These are phyloP conservation scores for Physcia stellaris DNA, from an alignment of 495 filamentous ascomycete genomes.

Conservation along the genomic window DNA sequence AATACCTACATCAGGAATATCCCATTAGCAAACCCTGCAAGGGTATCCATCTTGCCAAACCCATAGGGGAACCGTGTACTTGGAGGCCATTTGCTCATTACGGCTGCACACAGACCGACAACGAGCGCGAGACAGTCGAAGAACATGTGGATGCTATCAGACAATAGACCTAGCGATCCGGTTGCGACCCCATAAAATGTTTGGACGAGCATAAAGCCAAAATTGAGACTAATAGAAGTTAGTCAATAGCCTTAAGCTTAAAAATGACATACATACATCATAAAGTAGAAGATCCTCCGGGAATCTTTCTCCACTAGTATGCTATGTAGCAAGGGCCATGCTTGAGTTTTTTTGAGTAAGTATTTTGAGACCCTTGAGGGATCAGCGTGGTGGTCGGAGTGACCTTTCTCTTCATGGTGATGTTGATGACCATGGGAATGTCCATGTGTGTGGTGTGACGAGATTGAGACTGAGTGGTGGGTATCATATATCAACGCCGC, in stretches of 20 bases:
- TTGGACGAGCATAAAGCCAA: constrained; percentile 89
- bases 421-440: constrained; percentile 29
- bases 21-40: constrained; percentile 94
- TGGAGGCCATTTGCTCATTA: constrained; percentile 95
- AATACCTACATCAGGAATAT: constrained; percentile 75
- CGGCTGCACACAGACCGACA: constrained; percentile 84
- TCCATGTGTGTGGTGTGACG: constrained; percentile 21
- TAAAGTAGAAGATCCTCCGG: constrained; percentile 93
- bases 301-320: constrained; percentile 89
- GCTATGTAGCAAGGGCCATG: constrained; percentile 65
- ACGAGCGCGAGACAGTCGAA: constrained; percentile 92
- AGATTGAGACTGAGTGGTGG: constrained; percentile 6
- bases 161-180: constrained; percentile 84
- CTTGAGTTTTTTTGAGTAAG: constrained; percentile 47
- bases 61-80: constrained; percentile 83
- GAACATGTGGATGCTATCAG: constrained; percentile 99
- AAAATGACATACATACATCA: constrained; percentile 43
- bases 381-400: constrained; percentile 14
- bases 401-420: constrained; percentile 1
- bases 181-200: constrained; percentile 86
- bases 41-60: constrained; percentile 90
- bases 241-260: neutral
- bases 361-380: constrained; percentile 49
- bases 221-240: constrained; percentile 57
- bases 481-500: constrained; percentile 17